Evolutionary conservation across 2,329 filamentous ascomycete species (phyloP), one percentile per base, ranked within the genome.

Genomic region (Xylariaceae sp.): DNA sequence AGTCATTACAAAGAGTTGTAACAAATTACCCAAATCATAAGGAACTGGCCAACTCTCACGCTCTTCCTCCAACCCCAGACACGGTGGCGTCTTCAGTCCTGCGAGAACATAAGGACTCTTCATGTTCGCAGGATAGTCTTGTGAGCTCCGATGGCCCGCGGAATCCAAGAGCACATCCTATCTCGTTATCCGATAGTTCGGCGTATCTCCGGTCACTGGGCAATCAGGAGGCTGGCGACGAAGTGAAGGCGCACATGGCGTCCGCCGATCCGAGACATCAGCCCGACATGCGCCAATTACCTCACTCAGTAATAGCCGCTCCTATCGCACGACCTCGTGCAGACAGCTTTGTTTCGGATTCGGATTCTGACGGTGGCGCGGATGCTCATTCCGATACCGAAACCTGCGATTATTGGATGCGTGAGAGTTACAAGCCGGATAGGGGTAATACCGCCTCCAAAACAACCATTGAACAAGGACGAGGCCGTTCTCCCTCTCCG

Each of bases 401-500:
- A 59, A 73, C 68, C 43, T 64, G 73, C 4, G 76, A 79, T 38
- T 73, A 75, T 16, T 80, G 75, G 75, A 67, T 79, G 59, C 68
- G 67, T 5, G 73, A 76, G 53, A 73, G 71, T 37, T 57, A 66
- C 21, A 70, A 70, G 32, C 65, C 69, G 0, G 53, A 59, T 3
- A 55, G 47, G 9, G 34, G 37, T n/a, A 41, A 51, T 27, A 19
- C 14, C 8, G 31, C 17, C 17, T 17, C 36, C 0, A 38, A 45
- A 5, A 34, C 46, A 21, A 44, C 21, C 11, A 24, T 6, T 6
- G 21, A 40, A 38, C 40, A 11, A 33, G 40, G 31, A 24, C 34
- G 14, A 28, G 41, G 18, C n/a, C 44, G 40, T 46, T 51, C 30
- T 54, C 59, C 17, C 1, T 75, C 73, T 3, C 74, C 74, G 0